Evolutionary conservation across 2,329 filamentous ascomycete genomes (phyloP).

Genomic region (Monosporascus sp.): DNA sequence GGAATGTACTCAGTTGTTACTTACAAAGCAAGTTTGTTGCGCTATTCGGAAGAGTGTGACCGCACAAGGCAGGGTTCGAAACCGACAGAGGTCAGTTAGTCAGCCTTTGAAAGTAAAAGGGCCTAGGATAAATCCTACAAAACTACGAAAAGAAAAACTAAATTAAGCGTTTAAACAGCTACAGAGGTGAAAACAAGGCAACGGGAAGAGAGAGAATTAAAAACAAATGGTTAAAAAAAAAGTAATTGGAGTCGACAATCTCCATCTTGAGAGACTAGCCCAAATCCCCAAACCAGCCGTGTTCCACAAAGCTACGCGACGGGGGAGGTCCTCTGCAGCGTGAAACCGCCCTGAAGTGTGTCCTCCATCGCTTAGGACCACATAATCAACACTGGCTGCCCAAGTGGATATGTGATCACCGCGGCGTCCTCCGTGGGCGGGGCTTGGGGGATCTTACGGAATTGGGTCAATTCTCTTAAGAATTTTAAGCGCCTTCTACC

Average conservation of each 20-base stretch:
- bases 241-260: slow-evolving; percentile 40
- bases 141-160: too few relatives aligned
- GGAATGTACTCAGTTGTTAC: too few relatives aligned
- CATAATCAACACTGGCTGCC: slow-evolving; percentile 62
- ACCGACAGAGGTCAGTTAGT: too few relatives aligned
- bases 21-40: too few relatives aligned
- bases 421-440: slow-evolving; percentile 65
- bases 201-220: slow-evolving; percentile 15
- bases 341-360: slow-evolving; percentile 66
- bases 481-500: slow-evolving; percentile 50
- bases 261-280: slow-evolving; percentile 50
- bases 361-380: slow-evolving; percentile 63
- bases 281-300: slow-evolving; percentile 58
- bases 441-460: slow-evolving; percentile 48
- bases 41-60: too few relatives aligned
- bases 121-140: too few relatives aligned
- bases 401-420: slow-evolving; percentile 60
- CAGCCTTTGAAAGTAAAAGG: too few relatives aligned
- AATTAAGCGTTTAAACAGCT: too few relatives aligned
- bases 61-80: too few relatives aligned
- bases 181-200: too few relatives aligned
- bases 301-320: slow-evolving; percentile 65
- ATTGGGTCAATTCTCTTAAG: slow-evolving; percentile 44
- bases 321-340: slow-evolving; percentile 69
- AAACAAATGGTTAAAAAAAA: slow-evolving; percentile 26